Evolutionary conservation across 805 yeast species (phyloP), one percentile per base, ranked within the genome.

Genomic region (Zygosaccharomyces gambellarensis): DNA sequence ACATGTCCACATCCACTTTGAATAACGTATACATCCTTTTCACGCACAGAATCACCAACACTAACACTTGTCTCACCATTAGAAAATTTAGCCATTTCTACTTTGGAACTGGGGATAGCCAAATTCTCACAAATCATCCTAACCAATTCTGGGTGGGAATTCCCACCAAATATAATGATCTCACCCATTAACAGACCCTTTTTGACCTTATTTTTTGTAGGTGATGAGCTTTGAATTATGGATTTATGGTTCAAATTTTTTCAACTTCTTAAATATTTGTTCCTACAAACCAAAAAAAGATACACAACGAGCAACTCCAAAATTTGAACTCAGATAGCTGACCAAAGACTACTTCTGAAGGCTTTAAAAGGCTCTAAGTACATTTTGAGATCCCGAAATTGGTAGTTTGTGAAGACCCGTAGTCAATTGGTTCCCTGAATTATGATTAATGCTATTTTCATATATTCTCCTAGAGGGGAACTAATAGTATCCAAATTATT

Each of bases 11-110:
- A 83, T 7, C 95, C 95, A 48, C 72, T 77, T 68, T 90, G 97
- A 44, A 90, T 77, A 39, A 90, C 90, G 62, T 85, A 94, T 5
- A 94, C 98, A 65, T 94, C 97, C 69, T 94, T 94, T 57, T 90
- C 98, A 63, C 99, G 78, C 22, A 94, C 98, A 10, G 96, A 86
- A 61, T 90, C 95, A 47, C 78, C 77, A 48, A 94, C 80, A 49
- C 84, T 85, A 50, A 94, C 88, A 27, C 92, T 83, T 3, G 96
- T 90, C 64, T 94, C 99, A 47, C 99, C 99, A 64, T 94, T 94
- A 52, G 92, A 84, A 63, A 81, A 80, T 63, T 83, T 83, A 51
- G 80, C 80, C 50, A 83, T 73, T 41, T 74, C 73, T 14, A 85
- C 87, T 25, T 76, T 73, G 5, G 95, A 90, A 50, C 81, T 79